Evolutionary conservation across 805 yeast genomes (phyloP), one percentile per base, ranked within the genome.

Genomic region (Hanseniaspora hatyaiensis): DNA sequence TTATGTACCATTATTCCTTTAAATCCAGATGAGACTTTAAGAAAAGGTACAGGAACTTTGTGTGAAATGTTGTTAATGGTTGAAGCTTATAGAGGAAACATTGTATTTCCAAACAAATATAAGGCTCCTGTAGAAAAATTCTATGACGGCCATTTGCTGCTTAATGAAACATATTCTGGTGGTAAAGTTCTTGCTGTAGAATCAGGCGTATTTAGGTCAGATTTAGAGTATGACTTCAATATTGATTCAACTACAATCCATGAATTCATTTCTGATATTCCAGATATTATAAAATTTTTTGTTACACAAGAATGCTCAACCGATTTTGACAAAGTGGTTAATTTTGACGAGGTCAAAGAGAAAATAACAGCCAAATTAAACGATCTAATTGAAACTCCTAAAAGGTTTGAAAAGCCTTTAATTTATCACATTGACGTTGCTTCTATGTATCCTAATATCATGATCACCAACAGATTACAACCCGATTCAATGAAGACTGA

Each of bases 401-500:
- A 69, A 31, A 70, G 96, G 54, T 61, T 62, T 11, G 97, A 92
- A 57, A 67, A 68, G 9, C 99, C 99, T 0, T 68, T 84, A 40
- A 92, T 92, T 53, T 92, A 94, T 57, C 99, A 92, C 59, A 95
- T 94, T 31, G 99, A 92, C 68, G 99, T 92, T 43, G 96, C 99
- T 0, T 92, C 98, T 1, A 92, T 92, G 99, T 92, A 92, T 59
- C 99, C 99, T 5, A 92, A 92, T 59, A 92, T 92, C 61, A 92
- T 92, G 97, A 86, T 95, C 6, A 83, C 97, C 0, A 92, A 92
- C 65, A 77, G 99, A 59, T 70, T 92, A 46, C 99, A 92, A 62
- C 99, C 99, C 0, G 99, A 92, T 64, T 88, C 97, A 3, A 89
- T 92, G 86, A 88, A 92, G 54, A 68, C 81, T 0, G 97, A 89